Percentiles rank a stretch among this genome's conserved stretches.
Conservation (phyloP, 257 asterid species). For the Echites panduratus region DNA sequence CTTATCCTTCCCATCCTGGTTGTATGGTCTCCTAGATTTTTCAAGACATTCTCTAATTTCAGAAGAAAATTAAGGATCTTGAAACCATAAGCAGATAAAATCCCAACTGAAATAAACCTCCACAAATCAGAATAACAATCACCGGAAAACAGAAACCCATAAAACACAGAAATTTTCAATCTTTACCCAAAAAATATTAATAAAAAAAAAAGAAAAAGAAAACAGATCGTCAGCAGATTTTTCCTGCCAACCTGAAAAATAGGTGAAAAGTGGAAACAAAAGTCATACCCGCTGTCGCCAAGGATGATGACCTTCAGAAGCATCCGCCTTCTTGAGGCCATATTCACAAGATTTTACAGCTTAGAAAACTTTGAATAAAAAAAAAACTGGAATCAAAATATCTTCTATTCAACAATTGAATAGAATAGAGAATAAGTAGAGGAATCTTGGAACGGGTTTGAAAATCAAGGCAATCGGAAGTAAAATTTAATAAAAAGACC, state of each 20-base stretch:
- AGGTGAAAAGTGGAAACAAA: background rate
- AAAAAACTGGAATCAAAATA: background rate
- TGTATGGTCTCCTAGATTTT: background rate
- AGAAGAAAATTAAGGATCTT: background rate
- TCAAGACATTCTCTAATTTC: background rate
- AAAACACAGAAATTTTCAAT: background rate
- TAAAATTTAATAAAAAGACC: background rate
- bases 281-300: slow-evolving; percentile 47
- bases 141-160: background rate
- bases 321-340: slow-evolving; percentile 47
- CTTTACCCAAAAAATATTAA: background rate
- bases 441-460: slow-evolving; percentile 6
- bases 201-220: background rate
- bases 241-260: background rate
- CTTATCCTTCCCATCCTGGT: background rate
- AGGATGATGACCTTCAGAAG: slow-evolving; percentile 50
- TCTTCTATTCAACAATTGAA: background rate
- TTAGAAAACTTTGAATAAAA: background rate
- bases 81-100: background rate
- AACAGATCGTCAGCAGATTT: background rate
- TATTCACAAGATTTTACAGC: background rate
- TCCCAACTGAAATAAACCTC: background rate
- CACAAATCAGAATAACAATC: background rate
- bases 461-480: background rate
- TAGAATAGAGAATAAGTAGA: slow-evolving; percentile 9